Evolutionary conservation across 768 basidiomycete genomes (phyloP).

Genomic region (Pisolithus tinctorius): DNA sequence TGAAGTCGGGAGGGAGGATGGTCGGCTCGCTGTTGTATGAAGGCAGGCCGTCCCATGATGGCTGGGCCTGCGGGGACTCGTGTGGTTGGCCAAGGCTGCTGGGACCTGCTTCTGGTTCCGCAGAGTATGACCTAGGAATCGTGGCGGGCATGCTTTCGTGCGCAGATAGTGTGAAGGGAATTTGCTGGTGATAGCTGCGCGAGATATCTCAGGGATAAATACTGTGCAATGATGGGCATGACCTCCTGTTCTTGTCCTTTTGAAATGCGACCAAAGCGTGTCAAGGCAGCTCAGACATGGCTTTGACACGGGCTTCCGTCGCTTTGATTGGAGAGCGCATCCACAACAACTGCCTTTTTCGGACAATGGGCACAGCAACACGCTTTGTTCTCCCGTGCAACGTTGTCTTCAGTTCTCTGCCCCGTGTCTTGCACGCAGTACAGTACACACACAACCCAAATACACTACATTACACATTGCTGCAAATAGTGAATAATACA

Average conservation of each 20-base stretch:
- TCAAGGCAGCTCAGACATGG: constrained; percentile 18
- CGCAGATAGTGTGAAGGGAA: neutral
- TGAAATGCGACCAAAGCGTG: constrained; percentile 10
- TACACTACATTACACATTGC: constrained; percentile 2
- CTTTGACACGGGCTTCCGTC: neutral
- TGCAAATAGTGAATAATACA: constrained; percentile 11
- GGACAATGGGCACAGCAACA: constrained; percentile 23
- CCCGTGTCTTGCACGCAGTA: neutral
- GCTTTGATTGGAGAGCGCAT: constrained; percentile 11
- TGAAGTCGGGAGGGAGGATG: constrained; percentile 4
- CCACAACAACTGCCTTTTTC: constrained; percentile 28
- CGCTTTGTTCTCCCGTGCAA: constrained; percentile 14
- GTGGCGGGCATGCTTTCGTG: neutral
- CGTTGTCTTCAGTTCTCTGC: too few species aligned
- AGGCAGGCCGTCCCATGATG: constrained; percentile 2
- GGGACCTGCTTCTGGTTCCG: constrained; percentile 14
- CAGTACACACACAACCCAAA: neutral
- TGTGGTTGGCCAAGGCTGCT: constrained; percentile 6
- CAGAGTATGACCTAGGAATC: constrained; percentile 5
- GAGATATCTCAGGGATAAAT: neutral
- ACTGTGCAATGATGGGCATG: constrained; percentile 1
- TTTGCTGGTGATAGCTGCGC: neutral
- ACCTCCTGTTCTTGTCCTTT: constrained; percentile 2
- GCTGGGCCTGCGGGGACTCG: neutral
- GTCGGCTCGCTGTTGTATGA: constrained; percentile 6